Percentiles rank a stretch among this genome's conserved stretches.
Conservation (phyloP, 2,329 filamentous ascomycete species). For the Onygenales sp. region DNA sequence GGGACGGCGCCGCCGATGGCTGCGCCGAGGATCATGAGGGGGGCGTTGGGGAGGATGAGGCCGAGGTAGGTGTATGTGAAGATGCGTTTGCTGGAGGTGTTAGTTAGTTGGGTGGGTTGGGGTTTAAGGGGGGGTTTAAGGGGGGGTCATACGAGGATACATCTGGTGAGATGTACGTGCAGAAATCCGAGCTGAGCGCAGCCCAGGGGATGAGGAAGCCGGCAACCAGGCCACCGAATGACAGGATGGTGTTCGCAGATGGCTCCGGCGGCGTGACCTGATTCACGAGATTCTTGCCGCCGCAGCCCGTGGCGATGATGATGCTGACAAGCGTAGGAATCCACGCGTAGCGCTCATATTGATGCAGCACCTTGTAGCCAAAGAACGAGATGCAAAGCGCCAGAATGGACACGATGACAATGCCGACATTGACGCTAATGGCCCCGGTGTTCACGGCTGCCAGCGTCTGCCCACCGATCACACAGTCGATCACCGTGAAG, state of each 20-base stretch:
- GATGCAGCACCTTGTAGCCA: slow-evolving; percentile 58
- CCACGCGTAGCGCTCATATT: slow-evolving; percentile 50
- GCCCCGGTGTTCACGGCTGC: slow-evolving; percentile 52
- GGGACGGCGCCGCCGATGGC: slow-evolving; percentile 54
- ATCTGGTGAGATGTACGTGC: slow-evolving; percentile 11
- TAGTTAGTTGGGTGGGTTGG: not conserved
- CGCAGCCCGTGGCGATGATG: slow-evolving; percentile 13
- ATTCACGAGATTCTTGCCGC: slow-evolving; percentile 6
- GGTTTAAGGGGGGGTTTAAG: not conserved
- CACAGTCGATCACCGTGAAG: slow-evolving; percentile 54
- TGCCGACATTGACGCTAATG: slow-evolving; percentile 33
- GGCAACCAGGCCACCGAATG: slow-evolving; percentile 16
- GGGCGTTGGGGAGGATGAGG: slow-evolving; percentile 45
- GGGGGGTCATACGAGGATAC: not conserved
- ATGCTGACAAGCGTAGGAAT: slow-evolving; percentile 14
- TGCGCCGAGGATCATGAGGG: slow-evolving; percentile 54
- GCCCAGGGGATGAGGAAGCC: slow-evolving; percentile 19
- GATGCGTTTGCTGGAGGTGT: slow-evolving; percentile 6
- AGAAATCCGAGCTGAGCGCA: slow-evolving; percentile 11
- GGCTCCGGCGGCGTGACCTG: slow-evolving; percentile 7
- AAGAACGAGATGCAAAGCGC: slow-evolving; percentile 57
- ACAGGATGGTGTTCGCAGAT: slow-evolving; percentile 12
- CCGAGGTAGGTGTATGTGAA: slow-evolving; percentile 29
- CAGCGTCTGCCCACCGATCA: slow-evolving; percentile 59
- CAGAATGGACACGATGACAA: slow-evolving; percentile 54